Percentiles rank a stretch among this genome's conserved stretches.
phyloP scores from a whole-genome alignment of 2,329 filamentous ascomycete species.

The Penicillium crustosum region DNA sequence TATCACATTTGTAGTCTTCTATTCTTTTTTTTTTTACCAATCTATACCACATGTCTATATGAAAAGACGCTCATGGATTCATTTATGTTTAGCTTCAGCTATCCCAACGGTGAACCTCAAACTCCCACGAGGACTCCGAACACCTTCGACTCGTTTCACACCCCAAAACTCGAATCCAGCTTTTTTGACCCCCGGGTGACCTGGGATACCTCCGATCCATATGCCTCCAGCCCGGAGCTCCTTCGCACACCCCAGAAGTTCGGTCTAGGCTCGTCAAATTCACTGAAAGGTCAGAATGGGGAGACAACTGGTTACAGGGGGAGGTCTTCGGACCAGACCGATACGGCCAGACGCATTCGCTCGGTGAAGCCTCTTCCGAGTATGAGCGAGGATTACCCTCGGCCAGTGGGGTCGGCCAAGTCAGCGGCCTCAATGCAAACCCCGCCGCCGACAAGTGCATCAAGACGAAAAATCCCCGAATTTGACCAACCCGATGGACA shows the following conservation, averaged over 20 bases:
- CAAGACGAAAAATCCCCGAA: conserved; percentile 47
- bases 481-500: conserved; percentile 27
- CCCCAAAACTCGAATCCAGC: conserved; percentile 49
- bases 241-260: conserved; percentile 45
- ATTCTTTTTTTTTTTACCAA: conserved; percentile 1
- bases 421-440: conserved; percentile 58
- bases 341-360: conserved; percentile 37
- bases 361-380: conserved; percentile 29
- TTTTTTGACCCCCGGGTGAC: conserved; percentile 49
- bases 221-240: conserved; percentile 49
- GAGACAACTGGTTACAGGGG: conserved; percentile 18
- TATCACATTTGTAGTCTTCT: conserved; percentile 4
- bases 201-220: conserved; percentile 49
- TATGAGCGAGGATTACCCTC: conserved; percentile 33
- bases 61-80: conserved; percentile 34
- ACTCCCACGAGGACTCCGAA: conserved; percentile 49
- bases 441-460: conserved; percentile 60
- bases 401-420: conserved; percentile 38
- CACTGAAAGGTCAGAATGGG: conserved; percentile 18
- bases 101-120: conserved; percentile 47
- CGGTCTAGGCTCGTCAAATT: conserved; percentile 36
- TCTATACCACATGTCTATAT: conserved; percentile 6
- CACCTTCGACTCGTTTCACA: conserved; percentile 43
- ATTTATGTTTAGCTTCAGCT: conserved; percentile 46
- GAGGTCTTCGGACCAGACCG: conserved; percentile 30